Percentiles rank a stretch among this genome's conserved stretches.
Conservation (phyloP, 225 moss, liverwort and hornwort genomes). For the Bryoerythrophyllum caledonicum region DNA sequence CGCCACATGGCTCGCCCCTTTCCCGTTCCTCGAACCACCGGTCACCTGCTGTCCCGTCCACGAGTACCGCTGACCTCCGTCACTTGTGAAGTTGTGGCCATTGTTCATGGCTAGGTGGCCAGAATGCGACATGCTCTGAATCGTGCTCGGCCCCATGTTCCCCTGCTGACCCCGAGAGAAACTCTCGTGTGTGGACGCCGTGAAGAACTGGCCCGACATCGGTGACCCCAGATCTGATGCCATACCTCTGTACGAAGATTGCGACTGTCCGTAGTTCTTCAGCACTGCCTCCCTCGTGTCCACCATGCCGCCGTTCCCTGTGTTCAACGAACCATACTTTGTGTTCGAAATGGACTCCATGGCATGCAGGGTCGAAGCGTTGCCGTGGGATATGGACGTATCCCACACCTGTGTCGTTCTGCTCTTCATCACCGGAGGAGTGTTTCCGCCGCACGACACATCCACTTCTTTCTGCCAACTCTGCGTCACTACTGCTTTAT, state of each 20-base stretch:
- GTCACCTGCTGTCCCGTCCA: constrained; percentile 50
- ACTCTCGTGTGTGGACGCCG: constrained; percentile 46
- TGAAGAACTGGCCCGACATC: constrained; percentile 37
- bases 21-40: constrained; percentile 32
- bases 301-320: constrained; percentile 44
- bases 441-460: constrained; percentile 50
- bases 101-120: constrained; percentile 44
- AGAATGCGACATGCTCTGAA: constrained; percentile 49
- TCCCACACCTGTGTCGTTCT: constrained; percentile 81
- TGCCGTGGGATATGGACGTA: constrained; percentile 55
- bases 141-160: constrained; percentile 32
- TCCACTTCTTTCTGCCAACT: constrained; percentile 81
- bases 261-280: constrained; percentile 62
- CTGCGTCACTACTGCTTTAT: constrained; percentile 61
- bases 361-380: constrained; percentile 46
- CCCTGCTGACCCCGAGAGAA: constrained; percentile 51
- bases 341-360: constrained; percentile 54
- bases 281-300: constrained; percentile 56
- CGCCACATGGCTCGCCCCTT: constrained; percentile 35
- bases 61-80: constrained; percentile 47
- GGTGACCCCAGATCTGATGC: constrained; percentile 49
- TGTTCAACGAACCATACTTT: constrained; percentile 36
- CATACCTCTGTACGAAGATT: constrained; percentile 45
- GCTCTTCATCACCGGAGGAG: constrained; percentile 59
- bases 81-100: constrained; percentile 63